Base-by-base conservation (phyloP, 1,139 yeast genomes). In the Geotrichum aggregatum region DNA sequence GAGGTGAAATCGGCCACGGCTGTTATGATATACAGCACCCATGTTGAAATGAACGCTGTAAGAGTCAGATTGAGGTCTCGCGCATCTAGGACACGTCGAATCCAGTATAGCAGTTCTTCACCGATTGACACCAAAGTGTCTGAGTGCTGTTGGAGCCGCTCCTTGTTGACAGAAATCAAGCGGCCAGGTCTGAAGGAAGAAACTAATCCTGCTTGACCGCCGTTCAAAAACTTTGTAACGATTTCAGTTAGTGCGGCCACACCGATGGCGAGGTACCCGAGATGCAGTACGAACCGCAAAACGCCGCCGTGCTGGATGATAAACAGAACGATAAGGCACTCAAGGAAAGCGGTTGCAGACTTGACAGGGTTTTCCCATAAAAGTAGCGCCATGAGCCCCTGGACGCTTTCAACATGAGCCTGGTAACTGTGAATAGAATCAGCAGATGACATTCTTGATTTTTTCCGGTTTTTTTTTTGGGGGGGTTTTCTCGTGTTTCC, bases 161-260 rank as follows among this genome's bases (percentile, higher is more conserved):
- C 41, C n/a, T 35, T 33, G 47, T 35, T 35, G 19, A 44, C 24
- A 10, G 28, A 21, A 22, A 44, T 22, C 13, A 33, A 18, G 7
- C 47, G 40, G 18, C 47, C 26, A 7, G 47, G 47, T 8, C 39
- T 22, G 30, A 44, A 44, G 14, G 47, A 44, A 5, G 47, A 44
- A 4, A 44, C 41, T 2, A 44, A 16, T n/a, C 47, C 47, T 21
- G 47, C 47, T 7, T 34, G 41, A 3, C 47, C 47, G 11, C 47
- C 47, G 33, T 44, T 44, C 14, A 44, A 28, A 21, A 44, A 44
- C n/a, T 48, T 42, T 26, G 51, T 44, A 36, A 48, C 24, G 34
- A 34, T 14, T 41, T 48, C 47, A 8, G 47, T 40, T 10, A 48
- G 42, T 11, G 47, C 47, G 2, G 31, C 39, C 19, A 48, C 33